Percentiles rank a stretch among this genome's conserved stretches.
Conservation (phyloP, 495 filamentous ascomycete species). For the Aspergillus bertholletiae region DNA sequence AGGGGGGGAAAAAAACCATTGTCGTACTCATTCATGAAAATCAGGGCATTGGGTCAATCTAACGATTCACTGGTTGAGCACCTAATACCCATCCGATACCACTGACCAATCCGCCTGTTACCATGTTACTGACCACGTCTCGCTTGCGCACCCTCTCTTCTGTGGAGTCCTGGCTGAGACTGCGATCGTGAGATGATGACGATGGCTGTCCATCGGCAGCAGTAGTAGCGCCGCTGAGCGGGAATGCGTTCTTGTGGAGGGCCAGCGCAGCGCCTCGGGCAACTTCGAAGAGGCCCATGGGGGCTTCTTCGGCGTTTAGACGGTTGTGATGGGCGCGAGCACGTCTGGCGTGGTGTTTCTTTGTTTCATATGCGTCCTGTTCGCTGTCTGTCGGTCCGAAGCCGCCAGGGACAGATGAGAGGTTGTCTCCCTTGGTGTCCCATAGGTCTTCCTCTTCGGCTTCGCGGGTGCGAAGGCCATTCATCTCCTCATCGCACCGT, state of each 20-base stretch:
- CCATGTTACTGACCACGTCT: conserved; percentile 75
- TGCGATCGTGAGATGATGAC: conserved; percentile 3
- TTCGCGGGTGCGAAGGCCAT: conserved; percentile 63
- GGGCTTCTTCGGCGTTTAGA: conserved; percentile 64
- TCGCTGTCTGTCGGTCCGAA: conserved; percentile 51
- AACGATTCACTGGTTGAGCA: conserved; percentile 40
- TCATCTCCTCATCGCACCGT: conserved; percentile 82
- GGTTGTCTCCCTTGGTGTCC: conserved; percentile 61
- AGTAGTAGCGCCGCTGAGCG: conserved; percentile 32
- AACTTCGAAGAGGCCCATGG: conserved; percentile 92
- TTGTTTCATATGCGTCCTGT: conserved; percentile 42
- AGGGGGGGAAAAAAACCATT: too few relatives aligned
- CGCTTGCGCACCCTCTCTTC: conserved; percentile 64
- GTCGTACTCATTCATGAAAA: background rate
- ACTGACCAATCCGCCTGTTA: conserved; percentile 67
- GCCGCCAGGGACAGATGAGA: conserved; percentile 60
- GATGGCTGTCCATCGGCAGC: background rate
- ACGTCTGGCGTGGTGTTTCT: conserved; percentile 34
- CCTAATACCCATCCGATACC: conserved; percentile 86
- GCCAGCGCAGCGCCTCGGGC: conserved; percentile 79
- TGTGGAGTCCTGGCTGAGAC: conserved; percentile 18
- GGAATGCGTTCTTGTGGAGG: conserved; percentile 60
- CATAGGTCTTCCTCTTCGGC: conserved; percentile 69
- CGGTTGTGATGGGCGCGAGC: conserved; percentile 35
- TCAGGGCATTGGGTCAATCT: background rate